Conservation (phyloP, 2,329 filamentous ascomycete genomes). For the Cordyceps cicadae region DNA sequence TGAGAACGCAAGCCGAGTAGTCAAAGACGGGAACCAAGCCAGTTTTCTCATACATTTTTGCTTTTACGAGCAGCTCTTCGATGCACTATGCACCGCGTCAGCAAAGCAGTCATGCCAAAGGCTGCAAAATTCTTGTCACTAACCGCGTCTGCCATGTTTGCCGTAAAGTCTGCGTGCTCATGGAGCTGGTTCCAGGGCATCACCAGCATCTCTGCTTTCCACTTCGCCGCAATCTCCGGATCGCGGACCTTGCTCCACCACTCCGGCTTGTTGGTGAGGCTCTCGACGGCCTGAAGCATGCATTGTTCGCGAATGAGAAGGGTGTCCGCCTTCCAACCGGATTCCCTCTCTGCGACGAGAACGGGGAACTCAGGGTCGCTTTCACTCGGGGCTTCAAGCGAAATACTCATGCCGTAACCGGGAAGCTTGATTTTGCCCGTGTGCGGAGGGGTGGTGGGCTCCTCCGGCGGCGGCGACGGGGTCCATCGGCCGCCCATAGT, state of each 20-base stretch:
- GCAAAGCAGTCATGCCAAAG: not conserved
- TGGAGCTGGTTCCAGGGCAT: slow-evolving; percentile 22
- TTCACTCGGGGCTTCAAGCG: not conserved
- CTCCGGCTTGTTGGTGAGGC: slow-evolving; percentile 27
- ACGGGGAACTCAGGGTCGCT: not conserved
- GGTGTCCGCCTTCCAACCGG: slow-evolving; percentile 14
- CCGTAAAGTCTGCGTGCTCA: slow-evolving; percentile 20
- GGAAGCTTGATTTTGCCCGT: not conserved
- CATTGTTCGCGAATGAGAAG: slow-evolving; percentile 24
- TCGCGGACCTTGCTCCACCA: slow-evolving; percentile 27
- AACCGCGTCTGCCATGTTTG: slow-evolving; percentile 24
- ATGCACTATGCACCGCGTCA: slow-evolving; percentile 11
- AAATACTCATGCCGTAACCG: not conserved
- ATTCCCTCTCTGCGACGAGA: not conserved
- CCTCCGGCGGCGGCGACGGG: not conserved
- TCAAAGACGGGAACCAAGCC: slow-evolving; percentile 22
- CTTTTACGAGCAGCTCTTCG: slow-evolving; percentile 12
- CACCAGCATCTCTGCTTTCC: slow-evolving; percentile 22
- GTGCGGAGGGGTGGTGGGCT: not conserved
- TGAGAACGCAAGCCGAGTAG: slow-evolving; percentile 24
- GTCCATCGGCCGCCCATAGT: not conserved
- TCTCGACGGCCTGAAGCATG: slow-evolving; percentile 26
- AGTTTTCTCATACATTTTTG: not conserved
- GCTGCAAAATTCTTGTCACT: slow-evolving; percentile 3
- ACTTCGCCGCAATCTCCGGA: slow-evolving; percentile 19